These are phyloP conservation scores for Fragaria vesca DNA, from an alignment of 306 rosid genomes.

Conservation along the genomic window DNA sequence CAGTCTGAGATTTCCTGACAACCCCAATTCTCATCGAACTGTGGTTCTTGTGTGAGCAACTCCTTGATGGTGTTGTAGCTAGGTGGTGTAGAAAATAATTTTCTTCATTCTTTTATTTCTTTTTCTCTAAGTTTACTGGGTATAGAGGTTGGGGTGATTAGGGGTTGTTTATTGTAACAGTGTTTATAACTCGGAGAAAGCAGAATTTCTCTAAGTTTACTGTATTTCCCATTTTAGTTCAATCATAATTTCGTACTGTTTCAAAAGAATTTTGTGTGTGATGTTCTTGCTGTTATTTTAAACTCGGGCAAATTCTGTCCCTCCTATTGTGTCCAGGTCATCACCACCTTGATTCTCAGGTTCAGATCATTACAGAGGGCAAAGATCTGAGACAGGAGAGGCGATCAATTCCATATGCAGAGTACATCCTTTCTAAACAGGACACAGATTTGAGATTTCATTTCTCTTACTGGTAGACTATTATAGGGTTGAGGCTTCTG, in stretches of 20 bases:
- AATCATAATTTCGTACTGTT: conserved; percentile 8
- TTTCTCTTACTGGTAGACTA: background rate
- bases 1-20: conserved; percentile 7
- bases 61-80: background rate
- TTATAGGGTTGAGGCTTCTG: background rate
- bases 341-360: background rate
- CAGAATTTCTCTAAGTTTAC: too few species aligned
- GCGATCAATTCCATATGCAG: background rate
- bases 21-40: background rate
- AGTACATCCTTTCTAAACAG: background rate
- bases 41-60: background rate
- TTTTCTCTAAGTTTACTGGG: background rate
- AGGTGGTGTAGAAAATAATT: background rate
- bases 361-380: background rate
- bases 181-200: background rate
- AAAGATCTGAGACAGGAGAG: background rate
- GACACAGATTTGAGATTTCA: background rate
- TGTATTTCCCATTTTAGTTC: background rate
- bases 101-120: background rate
- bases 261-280: background rate
- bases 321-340: background rate
- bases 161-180: background rate
- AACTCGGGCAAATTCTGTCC: background rate
- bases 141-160: background rate
- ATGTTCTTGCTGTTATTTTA: background rate